Conservation (phyloP, 1,139 yeast species). For the Magnusiomyces magnusii region DNA sequence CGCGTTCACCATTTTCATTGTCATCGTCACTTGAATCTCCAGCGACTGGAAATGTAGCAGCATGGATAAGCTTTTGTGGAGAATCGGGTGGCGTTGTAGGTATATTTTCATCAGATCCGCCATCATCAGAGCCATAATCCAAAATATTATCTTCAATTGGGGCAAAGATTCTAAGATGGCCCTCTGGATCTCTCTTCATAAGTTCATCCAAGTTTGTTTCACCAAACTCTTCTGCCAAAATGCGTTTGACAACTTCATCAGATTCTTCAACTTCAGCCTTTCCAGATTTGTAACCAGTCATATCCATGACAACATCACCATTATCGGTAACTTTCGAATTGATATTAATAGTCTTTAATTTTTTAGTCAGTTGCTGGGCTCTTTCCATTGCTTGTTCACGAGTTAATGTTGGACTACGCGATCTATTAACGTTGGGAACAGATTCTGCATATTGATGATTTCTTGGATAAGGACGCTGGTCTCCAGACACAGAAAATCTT, state of each 20-base stretch:
- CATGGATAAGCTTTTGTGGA: background rate
- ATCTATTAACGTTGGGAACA: constrained; percentile 8
- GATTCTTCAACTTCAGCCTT: constrained; percentile 43
- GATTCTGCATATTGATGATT: background rate
- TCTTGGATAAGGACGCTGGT: background rate
- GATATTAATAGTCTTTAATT: constrained; percentile 61
- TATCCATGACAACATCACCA: constrained; percentile 87
- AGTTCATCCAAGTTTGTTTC: constrained; percentile 41
- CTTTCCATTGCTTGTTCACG: constrained; percentile 49
- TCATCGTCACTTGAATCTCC: background rate
- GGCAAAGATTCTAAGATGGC: constrained; percentile 56
- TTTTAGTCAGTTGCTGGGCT: constrained; percentile 61
- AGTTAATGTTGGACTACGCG: constrained; percentile 22
- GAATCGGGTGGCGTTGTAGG: background rate
- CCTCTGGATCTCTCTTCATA: constrained; percentile 58
- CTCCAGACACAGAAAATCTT: background rate
- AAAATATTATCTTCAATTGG: background rate
- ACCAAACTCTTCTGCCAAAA: constrained; percentile 65
- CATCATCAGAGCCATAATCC: background rate
- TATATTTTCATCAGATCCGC: background rate
- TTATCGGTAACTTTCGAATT: constrained; percentile 84
- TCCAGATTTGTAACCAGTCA: constrained; percentile 94
- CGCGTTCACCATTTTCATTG: constrained; percentile 7
- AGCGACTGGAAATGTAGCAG: constrained; percentile 3
- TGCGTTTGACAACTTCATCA: constrained; percentile 56